phyloP scores from a whole-genome alignment of 2,329 filamentous ascomycete species.

The Alternaria burnsii region DNA sequence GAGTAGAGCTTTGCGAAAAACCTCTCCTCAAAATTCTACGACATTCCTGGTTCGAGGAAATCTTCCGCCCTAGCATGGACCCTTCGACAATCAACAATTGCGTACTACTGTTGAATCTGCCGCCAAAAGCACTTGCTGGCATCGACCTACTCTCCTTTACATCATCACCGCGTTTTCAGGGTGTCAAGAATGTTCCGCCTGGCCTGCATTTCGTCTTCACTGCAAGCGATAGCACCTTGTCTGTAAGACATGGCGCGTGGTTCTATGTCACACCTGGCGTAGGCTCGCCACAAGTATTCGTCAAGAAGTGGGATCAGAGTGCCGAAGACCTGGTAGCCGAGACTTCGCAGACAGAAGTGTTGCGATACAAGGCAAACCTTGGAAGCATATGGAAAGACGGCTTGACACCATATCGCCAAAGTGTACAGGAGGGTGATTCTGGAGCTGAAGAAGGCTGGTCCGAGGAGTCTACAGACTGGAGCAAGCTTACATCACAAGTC shows the following conservation, averaged over 20 bases:
- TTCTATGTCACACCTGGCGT: conserved; percentile 59
- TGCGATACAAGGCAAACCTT: conserved; percentile 65
- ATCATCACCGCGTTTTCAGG: conserved; percentile 67
- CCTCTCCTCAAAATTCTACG: conserved; percentile 46
- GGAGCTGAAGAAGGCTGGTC: conserved; percentile 40
- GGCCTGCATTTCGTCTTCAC: conserved; percentile 71
- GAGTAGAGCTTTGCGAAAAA: conserved; percentile 20
- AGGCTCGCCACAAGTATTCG: conserved; percentile 55
- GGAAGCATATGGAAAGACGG: conserved; percentile 65
- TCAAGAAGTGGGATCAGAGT: conserved; percentile 65
- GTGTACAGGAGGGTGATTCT: conserved; percentile 42
- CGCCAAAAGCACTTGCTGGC: conserved; percentile 60
- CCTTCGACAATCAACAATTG: conserved; percentile 47
- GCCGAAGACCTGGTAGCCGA: conserved; percentile 58
- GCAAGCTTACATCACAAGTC: conserved; percentile 60
- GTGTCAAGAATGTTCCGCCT: conserved; percentile 65
- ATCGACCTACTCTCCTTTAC: conserved; percentile 69
- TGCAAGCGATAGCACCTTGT: conserved; percentile 65
- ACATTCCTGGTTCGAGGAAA: conserved; percentile 45
- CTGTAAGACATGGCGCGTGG: conserved; percentile 70
- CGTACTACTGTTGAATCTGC: conserved; percentile 56
- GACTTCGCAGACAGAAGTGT: conserved; percentile 51
- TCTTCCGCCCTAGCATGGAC: conserved; percentile 47
- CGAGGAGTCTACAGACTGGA: conserved; percentile 63
- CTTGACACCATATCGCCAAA: conserved; percentile 58